Conservation (phyloP, 148 eudicot genomes). For the Silene uniflora region DNA sequence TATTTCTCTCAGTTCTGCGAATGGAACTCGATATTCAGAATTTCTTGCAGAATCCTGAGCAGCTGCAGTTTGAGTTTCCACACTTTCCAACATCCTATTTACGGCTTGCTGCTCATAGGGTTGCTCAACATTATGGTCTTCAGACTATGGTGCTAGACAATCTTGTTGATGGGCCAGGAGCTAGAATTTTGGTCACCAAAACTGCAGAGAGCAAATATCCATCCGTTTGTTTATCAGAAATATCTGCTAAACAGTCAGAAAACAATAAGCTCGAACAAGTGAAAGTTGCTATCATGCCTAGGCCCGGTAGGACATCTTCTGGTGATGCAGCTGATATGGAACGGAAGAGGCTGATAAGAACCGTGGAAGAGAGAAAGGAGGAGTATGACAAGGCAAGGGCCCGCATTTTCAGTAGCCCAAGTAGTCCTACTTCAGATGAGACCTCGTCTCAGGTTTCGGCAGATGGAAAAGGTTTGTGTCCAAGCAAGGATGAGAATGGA, state of each 20-base stretch:
- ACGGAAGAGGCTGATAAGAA: constrained; percentile 44
- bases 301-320: constrained; percentile 51
- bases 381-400: constrained; percentile 94
- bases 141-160: constrained; percentile 74
- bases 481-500: constrained; percentile 52
- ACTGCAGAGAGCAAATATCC: constrained; percentile 65
- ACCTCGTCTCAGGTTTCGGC: constrained; percentile 27
- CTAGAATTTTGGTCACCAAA: constrained; percentile 62
- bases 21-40: too few relatives aligned
- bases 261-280: constrained; percentile 47
- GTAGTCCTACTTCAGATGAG: constrained; percentile 48
- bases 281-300: constrained; percentile 68
- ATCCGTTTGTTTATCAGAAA: constrained; percentile 63
- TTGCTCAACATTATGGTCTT: constrained; percentile 89
- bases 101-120: constrained; percentile 97
- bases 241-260: constrained; percentile 68
- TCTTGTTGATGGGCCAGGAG: constrained; percentile 57
- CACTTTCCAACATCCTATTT: constrained; percentile 90
- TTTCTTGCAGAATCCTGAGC: too few relatives aligned
- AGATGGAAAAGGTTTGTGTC: constrained; percentile 36
- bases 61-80: too few relatives aligned
- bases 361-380: constrained; percentile 89
- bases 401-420: constrained; percentile 71
- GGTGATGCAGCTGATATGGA: constrained; percentile 45
- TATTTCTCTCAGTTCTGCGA: too few relatives aligned